Conservation (phyloP, 1,284 basidiomycete species). For the Puccinia polysora region DNA sequence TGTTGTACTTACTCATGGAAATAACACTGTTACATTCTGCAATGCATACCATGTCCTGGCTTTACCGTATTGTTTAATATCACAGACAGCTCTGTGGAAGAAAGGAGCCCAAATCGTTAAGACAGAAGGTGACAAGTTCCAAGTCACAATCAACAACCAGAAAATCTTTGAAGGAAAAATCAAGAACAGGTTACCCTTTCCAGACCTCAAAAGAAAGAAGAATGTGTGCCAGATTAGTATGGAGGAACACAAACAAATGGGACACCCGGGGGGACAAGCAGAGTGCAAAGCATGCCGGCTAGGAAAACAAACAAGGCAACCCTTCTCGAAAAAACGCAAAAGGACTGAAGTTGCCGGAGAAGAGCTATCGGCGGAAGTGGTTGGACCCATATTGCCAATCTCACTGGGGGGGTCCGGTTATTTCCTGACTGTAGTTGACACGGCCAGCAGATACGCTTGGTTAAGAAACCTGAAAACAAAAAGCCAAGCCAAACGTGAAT, state of each 20-base stretch:
- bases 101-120: background rate
- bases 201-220: background rate
- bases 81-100: background rate
- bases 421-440: conserved; percentile 12
- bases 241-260: background rate
- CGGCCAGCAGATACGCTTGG: conserved; percentile 1
- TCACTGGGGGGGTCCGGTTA: conserved; percentile 21
- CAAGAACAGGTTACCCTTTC: background rate
- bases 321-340: background rate
- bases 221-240: background rate
- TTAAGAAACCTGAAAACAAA: background rate
- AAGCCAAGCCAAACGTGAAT: background rate
- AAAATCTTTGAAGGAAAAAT: conserved; percentile 3
- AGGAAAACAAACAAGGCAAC: conserved; percentile 9
- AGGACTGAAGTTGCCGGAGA: background rate
- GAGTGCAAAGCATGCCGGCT: conserved; percentile 5
- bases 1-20: background rate
- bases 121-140: background rate
- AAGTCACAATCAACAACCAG: background rate
- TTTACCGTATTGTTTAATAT: conserved; percentile 9
- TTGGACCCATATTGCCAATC: conserved; percentile 15
- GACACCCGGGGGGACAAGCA: background rate
- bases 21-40: background rate
- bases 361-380: conserved; percentile 7
- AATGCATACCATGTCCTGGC: conserved; percentile 1